Evolutionary conservation across 1,139 yeast genomes (phyloP).

Genomic region (Saccharomyces hybrid): DNA sequence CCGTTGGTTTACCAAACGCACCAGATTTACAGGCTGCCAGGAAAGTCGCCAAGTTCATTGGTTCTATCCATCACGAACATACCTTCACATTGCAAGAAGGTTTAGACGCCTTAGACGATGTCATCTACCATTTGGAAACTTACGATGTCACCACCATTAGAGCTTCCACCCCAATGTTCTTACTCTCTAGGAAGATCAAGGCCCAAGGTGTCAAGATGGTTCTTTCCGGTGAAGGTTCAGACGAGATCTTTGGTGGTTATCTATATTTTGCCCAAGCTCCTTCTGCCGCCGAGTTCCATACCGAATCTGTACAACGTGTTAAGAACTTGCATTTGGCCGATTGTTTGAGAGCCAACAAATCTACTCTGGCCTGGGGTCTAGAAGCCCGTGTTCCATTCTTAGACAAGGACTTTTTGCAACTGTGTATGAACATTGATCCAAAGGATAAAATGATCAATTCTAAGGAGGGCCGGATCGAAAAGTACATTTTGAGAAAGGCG

Average conservation of each 20-base stretch:
- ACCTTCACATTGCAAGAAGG: conserved; percentile 95
- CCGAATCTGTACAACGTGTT: conserved; percentile 90
- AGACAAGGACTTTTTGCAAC: conserved; percentile 85
- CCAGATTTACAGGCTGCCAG: conserved; percentile 96
- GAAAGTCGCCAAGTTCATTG: conserved; percentile 91
- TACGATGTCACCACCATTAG: conserved; percentile 97
- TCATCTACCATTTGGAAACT: conserved; percentile 91
- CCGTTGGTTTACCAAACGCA: conserved; percentile 94
- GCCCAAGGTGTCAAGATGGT: conserved; percentile 99
- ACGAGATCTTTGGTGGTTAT: conserved; percentile 97
- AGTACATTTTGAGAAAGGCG: conserved; percentile 92
- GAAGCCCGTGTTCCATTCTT: conserved; percentile 99
- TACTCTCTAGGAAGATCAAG: conserved; percentile 90
- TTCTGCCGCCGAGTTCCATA: conserved; percentile 81
- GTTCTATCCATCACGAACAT: conserved; percentile 95
- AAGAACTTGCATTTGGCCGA: conserved; percentile 96
- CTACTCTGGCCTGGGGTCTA: conserved; percentile 99
- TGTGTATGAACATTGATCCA: conserved; percentile 92
- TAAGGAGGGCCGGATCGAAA: conserved; percentile 71
- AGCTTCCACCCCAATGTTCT: conserved; percentile 98
- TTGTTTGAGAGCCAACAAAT: conserved; percentile 97
- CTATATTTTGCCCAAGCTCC: conserved; percentile 97
- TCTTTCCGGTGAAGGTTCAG: conserved; percentile 96
- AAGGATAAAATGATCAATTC: conserved; percentile 76
- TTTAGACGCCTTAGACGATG: conserved; percentile 89